A percentile compares a stretch with the other conserved stretches of the same genome.
Conservation (phyloP, 2,329 filamentous ascomycete genomes). For the Talaromyces sp. region DNA sequence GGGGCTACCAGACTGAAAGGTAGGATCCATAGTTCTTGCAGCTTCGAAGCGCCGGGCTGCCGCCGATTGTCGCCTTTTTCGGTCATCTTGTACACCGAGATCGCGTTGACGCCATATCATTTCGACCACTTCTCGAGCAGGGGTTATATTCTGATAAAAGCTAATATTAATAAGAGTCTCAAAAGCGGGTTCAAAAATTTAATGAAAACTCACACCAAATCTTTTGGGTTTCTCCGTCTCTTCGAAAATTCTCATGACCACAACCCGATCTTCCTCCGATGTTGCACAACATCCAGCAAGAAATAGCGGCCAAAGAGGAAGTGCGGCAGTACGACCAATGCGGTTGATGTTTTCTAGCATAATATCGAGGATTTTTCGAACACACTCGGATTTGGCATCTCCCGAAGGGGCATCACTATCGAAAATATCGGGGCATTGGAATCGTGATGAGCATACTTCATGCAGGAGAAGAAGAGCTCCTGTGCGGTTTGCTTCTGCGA, state of each 20-base stretch:
- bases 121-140: constrained; percentile 21
- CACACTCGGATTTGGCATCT: constrained; percentile 7
- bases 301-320: constrained; percentile 24
- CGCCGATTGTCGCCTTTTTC: constrained; percentile 9
- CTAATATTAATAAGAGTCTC: background rate
- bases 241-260: constrained; percentile 19
- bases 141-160: constrained; percentile 19
- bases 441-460: constrained; percentile 14
- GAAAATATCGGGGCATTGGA: constrained; percentile 4
- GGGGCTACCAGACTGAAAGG: background rate
- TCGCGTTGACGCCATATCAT: constrained; percentile 25
- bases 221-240: constrained; percentile 16
- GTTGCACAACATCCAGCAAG: constrained; percentile 21
- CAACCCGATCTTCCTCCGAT: constrained; percentile 17
- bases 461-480: constrained; percentile 19
- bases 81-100: constrained; percentile 17
- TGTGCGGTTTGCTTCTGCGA: constrained; percentile 19
- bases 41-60: background rate
- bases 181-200: background rate
- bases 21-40: background rate
- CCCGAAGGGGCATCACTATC: background rate
- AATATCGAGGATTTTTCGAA: constrained; percentile 15
- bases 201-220: constrained; percentile 18
- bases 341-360: constrained; percentile 14
- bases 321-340: constrained; percentile 19